phyloP scores from a whole-genome alignment of 306 rosid genomes.

The Crotalaria pallida region DNA sequence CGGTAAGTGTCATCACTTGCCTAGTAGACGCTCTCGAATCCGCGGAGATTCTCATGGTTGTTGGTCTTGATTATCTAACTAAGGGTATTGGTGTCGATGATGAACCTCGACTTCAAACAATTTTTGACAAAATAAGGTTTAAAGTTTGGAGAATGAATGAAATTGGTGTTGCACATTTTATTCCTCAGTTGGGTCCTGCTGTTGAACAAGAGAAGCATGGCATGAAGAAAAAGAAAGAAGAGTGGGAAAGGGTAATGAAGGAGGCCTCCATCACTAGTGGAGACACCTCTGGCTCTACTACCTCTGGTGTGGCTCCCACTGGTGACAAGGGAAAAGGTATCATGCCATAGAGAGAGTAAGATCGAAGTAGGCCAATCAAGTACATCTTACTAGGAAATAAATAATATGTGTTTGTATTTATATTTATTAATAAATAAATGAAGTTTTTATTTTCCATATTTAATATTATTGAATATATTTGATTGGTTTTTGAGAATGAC shows the following conservation, averaged over 20 bases:
- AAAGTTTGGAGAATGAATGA: background rate
- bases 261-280: background rate
- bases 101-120: background rate
- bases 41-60: background rate
- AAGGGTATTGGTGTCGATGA: too few relatives aligned
- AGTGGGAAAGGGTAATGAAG: background rate
- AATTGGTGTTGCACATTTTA: background rate
- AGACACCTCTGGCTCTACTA: background rate
- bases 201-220: background rate
- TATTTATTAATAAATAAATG: too few relatives aligned
- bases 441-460: too few relatives aligned
- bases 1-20: background rate
- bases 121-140: background rate
- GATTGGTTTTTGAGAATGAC: too few relatives aligned
- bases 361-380: too few relatives aligned
- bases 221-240: background rate
- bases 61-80: background rate
- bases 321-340: background rate
- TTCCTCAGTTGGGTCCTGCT: background rate
- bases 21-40: background rate
- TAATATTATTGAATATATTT: too few relatives aligned
- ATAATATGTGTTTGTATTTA: background rate
- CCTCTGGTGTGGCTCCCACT: background rate
- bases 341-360: background rate
- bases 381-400: too few relatives aligned